Evolutionary conservation across 2,329 filamentous ascomycete genomes (phyloP).

Genomic region (Penicillium hesseltinei): DNA sequence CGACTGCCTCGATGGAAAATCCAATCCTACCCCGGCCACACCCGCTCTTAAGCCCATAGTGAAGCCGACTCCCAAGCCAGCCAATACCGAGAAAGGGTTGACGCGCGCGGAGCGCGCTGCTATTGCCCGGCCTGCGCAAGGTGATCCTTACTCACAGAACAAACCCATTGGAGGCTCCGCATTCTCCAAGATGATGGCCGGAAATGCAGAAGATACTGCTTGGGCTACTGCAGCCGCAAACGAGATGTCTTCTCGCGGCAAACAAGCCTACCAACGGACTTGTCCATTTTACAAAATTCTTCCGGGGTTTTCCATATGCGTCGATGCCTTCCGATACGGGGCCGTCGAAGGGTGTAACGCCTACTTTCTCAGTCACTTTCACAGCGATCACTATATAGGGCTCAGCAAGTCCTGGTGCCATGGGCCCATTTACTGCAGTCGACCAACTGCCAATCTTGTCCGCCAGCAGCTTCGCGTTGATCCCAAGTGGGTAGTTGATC

Average conservation of each 20-base stretch:
- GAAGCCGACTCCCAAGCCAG: conserved; percentile 14
- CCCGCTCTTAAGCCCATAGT: background rate
- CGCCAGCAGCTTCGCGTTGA: conserved; percentile 82
- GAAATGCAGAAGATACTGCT: conserved; percentile 82
- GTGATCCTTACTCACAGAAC: conserved; percentile 67
- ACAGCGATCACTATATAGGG: conserved; percentile 96
- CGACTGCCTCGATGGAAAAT: conserved; percentile 81
- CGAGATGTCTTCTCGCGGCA: conserved; percentile 75
- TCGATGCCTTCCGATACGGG: conserved; percentile 94
- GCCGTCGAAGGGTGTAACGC: conserved; percentile 88
- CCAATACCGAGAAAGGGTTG: conserved; percentile 22
- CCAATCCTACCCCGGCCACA: conserved; percentile 53
- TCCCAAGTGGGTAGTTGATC: conserved; percentile 75
- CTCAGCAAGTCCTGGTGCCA: conserved; percentile 85
- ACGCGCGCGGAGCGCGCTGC: conserved; percentile 66
- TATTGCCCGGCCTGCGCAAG: conserved; percentile 74
- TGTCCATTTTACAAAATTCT: conserved; percentile 99
- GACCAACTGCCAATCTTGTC: conserved; percentile 85
- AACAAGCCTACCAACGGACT: conserved; percentile 80
- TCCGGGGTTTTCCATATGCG: conserved; percentile 85
- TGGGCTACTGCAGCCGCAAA: conserved; percentile 84
- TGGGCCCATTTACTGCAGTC: conserved; percentile 94
- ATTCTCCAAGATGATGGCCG: conserved; percentile 90
- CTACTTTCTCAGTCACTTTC: conserved; percentile 96
- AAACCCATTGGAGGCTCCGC: conserved; percentile 59